A percentile compares a stretch with the other conserved stretches of the same genome.
These are phyloP conservation scores for Rhynchosporium graminicola DNA, from an alignment of 2,329 filamentous ascomycete species.

Conservation along the genomic window DNA sequence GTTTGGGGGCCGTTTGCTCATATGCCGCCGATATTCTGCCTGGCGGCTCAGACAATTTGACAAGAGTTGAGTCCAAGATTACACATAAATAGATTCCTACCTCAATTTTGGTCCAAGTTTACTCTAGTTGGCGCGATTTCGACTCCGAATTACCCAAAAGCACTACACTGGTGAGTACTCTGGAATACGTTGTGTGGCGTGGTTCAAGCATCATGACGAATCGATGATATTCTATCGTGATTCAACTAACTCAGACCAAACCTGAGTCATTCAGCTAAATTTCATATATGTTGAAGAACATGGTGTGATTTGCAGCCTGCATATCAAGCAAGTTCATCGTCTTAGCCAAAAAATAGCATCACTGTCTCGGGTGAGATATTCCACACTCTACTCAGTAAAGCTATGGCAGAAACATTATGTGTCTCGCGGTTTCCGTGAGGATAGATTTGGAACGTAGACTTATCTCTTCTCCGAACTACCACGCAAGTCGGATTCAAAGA, in stretches of 20 bases:
- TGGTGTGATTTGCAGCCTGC: constrained; percentile 55
- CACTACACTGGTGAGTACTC: too few species aligned
- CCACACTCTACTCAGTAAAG: constrained; percentile 51
- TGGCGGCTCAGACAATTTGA: too few species aligned
- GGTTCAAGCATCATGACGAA: too few species aligned
- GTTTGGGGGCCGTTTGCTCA: constrained; percentile 4
- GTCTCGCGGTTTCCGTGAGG: constrained; percentile 53
- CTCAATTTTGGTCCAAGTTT: too few species aligned
- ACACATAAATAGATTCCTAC: too few species aligned
- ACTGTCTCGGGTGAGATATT: constrained; percentile 52
- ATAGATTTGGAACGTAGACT: constrained; percentile 51
- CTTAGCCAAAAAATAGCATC: constrained; percentile 48
- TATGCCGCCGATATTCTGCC: too few species aligned
- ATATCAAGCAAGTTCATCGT: constrained; percentile 58
- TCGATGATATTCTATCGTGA: too few species aligned
- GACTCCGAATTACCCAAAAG: too few species aligned
- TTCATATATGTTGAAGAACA: constrained; percentile 16
- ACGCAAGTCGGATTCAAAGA: constrained; percentile 49
- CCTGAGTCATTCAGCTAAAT: background rate
- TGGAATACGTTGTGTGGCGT: too few species aligned
- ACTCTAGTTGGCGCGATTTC: too few species aligned
- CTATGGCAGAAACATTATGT: constrained; percentile 56
- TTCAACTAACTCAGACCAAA: too few species aligned
- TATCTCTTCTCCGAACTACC: constrained; percentile 50
- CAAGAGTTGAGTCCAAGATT: too few species aligned